These are phyloP conservation scores for Hypoxylon subgilvum DNA, from an alignment of 495 filamentous ascomycete species.

Conservation along the genomic window DNA sequence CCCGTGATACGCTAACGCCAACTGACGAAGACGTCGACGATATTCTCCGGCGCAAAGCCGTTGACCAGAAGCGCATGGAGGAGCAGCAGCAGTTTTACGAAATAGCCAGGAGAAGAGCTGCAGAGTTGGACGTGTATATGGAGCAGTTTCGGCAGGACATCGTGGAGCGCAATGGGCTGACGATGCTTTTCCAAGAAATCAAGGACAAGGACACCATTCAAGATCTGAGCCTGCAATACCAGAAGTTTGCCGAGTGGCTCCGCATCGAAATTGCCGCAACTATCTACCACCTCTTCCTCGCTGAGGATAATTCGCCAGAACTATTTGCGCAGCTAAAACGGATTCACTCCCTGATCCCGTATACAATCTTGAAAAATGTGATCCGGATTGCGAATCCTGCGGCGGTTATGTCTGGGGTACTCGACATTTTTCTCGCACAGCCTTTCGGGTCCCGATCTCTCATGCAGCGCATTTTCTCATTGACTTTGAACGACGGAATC, in stretches of 20 bases:
- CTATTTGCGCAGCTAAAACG: conserved; percentile 90
- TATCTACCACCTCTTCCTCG: conserved; percentile 95
- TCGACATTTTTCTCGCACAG: conserved; percentile 94
- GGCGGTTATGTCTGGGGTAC: conserved; percentile 87
- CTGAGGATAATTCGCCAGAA: conserved; percentile 96
- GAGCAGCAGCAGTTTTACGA: conserved; percentile 96
- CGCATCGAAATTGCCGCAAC: conserved; percentile 97
- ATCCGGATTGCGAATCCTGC: conserved; percentile 96
- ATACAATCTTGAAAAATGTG: conserved; percentile 91
- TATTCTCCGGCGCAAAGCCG: conserved; percentile 74
- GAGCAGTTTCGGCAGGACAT: conserved; percentile 75
- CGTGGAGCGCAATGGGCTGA: conserved; percentile 75
- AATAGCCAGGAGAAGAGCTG: conserved; percentile 85
- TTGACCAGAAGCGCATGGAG: conserved; percentile 86
- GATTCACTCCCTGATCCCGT: conserved; percentile 92
- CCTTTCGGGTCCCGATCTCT: conserved; percentile 89
- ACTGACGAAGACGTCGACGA: conserved; percentile 85
- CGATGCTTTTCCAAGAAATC: conserved; percentile 91
- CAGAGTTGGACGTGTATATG: conserved; percentile 97
- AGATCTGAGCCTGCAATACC: conserved; percentile 90
- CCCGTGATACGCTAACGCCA: conserved; percentile 66
- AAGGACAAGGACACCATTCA: conserved; percentile 81
- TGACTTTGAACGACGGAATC: conserved; percentile 92
- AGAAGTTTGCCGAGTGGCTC: conserved; percentile 98
- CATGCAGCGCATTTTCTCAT: conserved; percentile 88